Evolutionary conservation across 2,329 filamentous ascomycete genomes (phyloP).

Genomic region (Orbilia ellipsospora): DNA sequence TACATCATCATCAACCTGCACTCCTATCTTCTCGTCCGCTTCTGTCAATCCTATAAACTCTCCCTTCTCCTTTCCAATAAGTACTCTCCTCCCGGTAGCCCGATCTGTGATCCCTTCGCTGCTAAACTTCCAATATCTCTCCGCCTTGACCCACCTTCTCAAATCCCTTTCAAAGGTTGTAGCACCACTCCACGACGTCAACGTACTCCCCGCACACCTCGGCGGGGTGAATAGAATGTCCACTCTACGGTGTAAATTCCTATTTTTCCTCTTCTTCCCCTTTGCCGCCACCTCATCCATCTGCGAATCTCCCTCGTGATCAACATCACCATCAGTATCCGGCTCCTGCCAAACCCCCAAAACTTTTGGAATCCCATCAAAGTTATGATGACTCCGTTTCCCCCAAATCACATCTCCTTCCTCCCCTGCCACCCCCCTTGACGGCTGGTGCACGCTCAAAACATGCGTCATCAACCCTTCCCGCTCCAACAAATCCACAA

Average conservation of each 20-base stretch:
- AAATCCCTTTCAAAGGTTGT: slow-evolving; percentile 92
- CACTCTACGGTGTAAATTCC: slow-evolving; percentile 82
- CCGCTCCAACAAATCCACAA: slow-evolving; percentile 77
- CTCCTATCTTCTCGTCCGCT: slow-evolving; percentile 70
- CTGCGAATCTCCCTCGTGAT: slow-evolving; percentile 59
- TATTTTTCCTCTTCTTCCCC: slow-evolving; percentile 67
- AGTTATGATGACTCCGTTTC: slow-evolving; percentile 66
- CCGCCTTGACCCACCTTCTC: slow-evolving; percentile 79
- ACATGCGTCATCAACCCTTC: slow-evolving; percentile 82
- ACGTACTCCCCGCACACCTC: slow-evolving; percentile 86
- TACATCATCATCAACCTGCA: slow-evolving; percentile 68
- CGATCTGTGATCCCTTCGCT: slow-evolving; percentile 83
- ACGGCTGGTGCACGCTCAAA: slow-evolving; percentile 63
- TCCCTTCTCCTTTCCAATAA: slow-evolving; percentile 59
- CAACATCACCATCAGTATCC: slow-evolving; percentile 63
- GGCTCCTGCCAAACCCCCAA: slow-evolving; percentile 91
- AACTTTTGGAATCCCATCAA: slow-evolving; percentile 91
- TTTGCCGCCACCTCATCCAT: slow-evolving; percentile 55
- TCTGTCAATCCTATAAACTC: slow-evolving; percentile 60
- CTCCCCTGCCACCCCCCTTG: slow-evolving; percentile 23
- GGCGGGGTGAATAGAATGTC: slow-evolving; percentile 93
- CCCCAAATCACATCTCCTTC: slow-evolving; percentile 37
- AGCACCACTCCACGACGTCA: slow-evolving; percentile 87
- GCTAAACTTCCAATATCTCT: slow-evolving; percentile 84
- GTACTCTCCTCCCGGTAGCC: slow-evolving; percentile 73